A percentile compares a stretch with the other conserved stretches of the same genome.
These are phyloP conservation scores for Fusarium hostae DNA, from an alignment of 2,329 filamentous ascomycete species.

Conservation along the genomic window DNA sequence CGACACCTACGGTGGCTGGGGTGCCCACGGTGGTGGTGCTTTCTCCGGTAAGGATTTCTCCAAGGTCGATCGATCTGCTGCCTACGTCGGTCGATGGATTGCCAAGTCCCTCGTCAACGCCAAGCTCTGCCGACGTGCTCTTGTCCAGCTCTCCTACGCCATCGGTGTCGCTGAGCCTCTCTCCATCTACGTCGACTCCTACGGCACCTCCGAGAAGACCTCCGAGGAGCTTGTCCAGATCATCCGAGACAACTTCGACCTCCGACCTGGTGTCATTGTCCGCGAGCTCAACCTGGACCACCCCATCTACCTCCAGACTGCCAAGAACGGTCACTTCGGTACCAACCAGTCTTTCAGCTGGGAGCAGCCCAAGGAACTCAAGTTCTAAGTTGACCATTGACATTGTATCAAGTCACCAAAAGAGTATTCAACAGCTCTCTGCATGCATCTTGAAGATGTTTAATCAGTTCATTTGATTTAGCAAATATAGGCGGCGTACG, in stretches of 20 bases:
- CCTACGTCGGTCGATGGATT: slow-evolving; percentile 98
- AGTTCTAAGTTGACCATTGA: slow-evolving; percentile 72
- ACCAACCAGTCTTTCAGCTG: slow-evolving; percentile 98
- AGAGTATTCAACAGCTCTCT: slow-evolving; percentile 57
- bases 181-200: slow-evolving; percentile 97
- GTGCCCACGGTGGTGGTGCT: slow-evolving; percentile 99
- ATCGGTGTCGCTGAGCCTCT: slow-evolving; percentile 98
- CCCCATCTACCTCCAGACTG: slow-evolving; percentile 98
- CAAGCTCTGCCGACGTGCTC: slow-evolving; percentile 87
- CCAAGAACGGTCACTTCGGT: slow-evolving; percentile 98
- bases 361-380: slow-evolving; percentile 97
- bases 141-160: slow-evolving; percentile 99
- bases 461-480: slow-evolving; percentile 53
- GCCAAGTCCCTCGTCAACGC: slow-evolving; percentile 96
- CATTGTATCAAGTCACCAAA: slow-evolving; percentile 32
- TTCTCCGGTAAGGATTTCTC: slow-evolving; percentile 99
- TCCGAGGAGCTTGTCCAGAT: slow-evolving; percentile 96
- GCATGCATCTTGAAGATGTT: slow-evolving; percentile 50
- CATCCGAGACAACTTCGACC: slow-evolving; percentile 95
- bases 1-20: slow-evolving; percentile 99
- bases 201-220: slow-evolving; percentile 90
- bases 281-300: slow-evolving; percentile 94
- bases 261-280: slow-evolving; percentile 98
- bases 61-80: slow-evolving; percentile 98
- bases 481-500: slow-evolving; percentile 55